Conservation (phyloP, 129 eudicot genomes). For the Escallonia rubra region DNA sequence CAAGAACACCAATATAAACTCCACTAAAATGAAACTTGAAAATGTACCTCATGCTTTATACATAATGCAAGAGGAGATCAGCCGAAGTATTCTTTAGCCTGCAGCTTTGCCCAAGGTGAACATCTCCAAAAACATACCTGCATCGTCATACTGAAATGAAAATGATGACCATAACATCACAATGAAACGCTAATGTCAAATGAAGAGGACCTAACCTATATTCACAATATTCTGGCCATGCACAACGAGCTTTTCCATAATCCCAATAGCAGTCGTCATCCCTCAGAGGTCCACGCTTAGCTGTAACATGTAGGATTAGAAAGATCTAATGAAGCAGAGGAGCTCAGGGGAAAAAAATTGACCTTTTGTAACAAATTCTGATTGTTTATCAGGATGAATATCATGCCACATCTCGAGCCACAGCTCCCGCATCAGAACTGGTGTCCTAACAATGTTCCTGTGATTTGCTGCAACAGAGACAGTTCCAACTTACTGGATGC, state of each 20-base stretch:
- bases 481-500: constrained; percentile 1
- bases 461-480: constrained; percentile 68
- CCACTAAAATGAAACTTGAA: constrained; percentile 1
- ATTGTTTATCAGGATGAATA: constrained; percentile 77
- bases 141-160: constrained; percentile 15
- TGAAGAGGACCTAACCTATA: constrained; percentile 49
- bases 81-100: constrained; percentile 64
- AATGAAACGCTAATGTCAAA: not conserved
- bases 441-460: constrained; percentile 83
- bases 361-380: constrained; percentile 91
- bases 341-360: not conserved
- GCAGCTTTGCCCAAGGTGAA: constrained; percentile 95
- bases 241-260: constrained; percentile 93
- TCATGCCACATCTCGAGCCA: constrained; percentile 99
- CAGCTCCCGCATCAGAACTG: constrained; percentile 91
- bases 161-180: not conserved
- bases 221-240: constrained; percentile 94
- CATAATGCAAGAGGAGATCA: constrained; percentile 58
- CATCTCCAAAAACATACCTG: constrained; percentile 89
- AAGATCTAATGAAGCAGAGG: constrained; percentile 6
- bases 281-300: constrained; percentile 90
- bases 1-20: constrained; percentile 1
- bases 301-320: constrained; percentile 31
- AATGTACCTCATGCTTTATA: constrained; percentile 35
- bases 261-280: constrained; percentile 96